These are phyloP conservation scores for Chenopodium quinoa DNA, from an alignment of 148 eudicot genomes.

Conservation along the genomic window DNA sequence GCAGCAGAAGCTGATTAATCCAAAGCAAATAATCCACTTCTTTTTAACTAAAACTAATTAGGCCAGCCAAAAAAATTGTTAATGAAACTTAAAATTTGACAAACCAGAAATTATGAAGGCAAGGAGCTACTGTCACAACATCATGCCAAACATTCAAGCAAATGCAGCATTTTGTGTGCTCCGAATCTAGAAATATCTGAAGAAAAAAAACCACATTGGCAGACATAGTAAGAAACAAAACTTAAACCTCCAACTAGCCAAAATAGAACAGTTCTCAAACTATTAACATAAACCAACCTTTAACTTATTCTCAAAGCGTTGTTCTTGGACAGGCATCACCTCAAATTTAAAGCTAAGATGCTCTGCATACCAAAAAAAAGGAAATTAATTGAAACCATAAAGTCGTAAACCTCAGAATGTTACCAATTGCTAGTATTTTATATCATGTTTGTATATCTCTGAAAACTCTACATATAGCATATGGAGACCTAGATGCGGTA, in stretches of 20 bases:
- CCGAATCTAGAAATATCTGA: conserved; percentile 68
- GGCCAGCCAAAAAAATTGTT: not conserved
- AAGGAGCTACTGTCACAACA: conserved; percentile 92
- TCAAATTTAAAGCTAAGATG: conserved; percentile 56
- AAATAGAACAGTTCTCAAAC: not conserved
- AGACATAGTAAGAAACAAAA: conserved; percentile 9
- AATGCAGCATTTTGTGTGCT: conserved; percentile 84
- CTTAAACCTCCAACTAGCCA: not conserved
- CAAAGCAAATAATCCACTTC: not conserved
- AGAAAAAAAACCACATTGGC: conserved; percentile 21
- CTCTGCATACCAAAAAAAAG: conserved; percentile 36
- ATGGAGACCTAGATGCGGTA: not conserved
- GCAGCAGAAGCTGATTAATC: conserved; percentile 2
- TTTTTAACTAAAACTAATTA: not conserved
- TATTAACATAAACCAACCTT: conserved; percentile 41
- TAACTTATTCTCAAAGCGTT: conserved; percentile 39
- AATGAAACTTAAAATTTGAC: conserved; percentile 16
- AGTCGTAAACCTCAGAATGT: not conserved
- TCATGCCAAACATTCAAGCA: conserved; percentile 95
- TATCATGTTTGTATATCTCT: not conserved
- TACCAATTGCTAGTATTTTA: not conserved
- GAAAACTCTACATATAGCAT: not conserved
- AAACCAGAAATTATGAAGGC: conserved; percentile 97
- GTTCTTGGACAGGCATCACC: conserved; percentile 54
- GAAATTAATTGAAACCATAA: not conserved